Base-by-base conservation (phyloP, 768 basidiomycete species). In the Cystoderma amianthinum region DNA sequence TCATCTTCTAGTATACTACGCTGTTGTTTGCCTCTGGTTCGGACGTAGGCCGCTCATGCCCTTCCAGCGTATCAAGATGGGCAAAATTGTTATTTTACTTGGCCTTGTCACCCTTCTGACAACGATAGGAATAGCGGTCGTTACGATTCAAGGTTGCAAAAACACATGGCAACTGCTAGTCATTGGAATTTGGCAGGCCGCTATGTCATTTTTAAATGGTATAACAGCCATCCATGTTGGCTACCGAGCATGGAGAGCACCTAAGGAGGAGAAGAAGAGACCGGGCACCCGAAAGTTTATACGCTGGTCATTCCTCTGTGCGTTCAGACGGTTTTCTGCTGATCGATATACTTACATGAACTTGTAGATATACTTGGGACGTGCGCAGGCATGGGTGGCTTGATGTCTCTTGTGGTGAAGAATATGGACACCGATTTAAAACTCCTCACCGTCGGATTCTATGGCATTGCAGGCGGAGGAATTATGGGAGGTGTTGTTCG, bases 331-430 rank as follows among this genome's bases (percentile, higher is more conserved):
- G n/a, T n/a, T n/a, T n/a, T n/a, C n/a, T n/a, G n/a, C n/a, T n/a
- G n/a, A n/a, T n/a, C n/a, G n/a, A n/a, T n/a, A n/a, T n/a, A n/a
- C n/a, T n/a, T n/a, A n/a, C n/a, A n/a, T n/a, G n/a, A n/a, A n/a
- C n/a, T n/a, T n/a, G 5, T 36, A 62, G 58, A 60, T 41, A 43
- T 59, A 16, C 58, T 57, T 32, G 53, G 56, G 1, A 60, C 59
- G 58, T 43, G 60, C 21, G 57, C 57, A 17, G 60, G 60, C 6
- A 58, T 62, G 52, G 46, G 44, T 20, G 60, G 58, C 5, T 51
- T 62, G 12, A 62, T 62, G 58, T 48, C 53, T 34, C 48, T 62
- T 13, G 54, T 60, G 5, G 25, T 28, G 25, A 28, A 28, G 25
- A 7, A 28, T n/a, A n/a, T 28, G 25, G n/a, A 28, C 25, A 7